These are phyloP conservation scores for Termitomyces heimii DNA, from an alignment of 768 basidiomycete genomes.

Conservation along the genomic window DNA sequence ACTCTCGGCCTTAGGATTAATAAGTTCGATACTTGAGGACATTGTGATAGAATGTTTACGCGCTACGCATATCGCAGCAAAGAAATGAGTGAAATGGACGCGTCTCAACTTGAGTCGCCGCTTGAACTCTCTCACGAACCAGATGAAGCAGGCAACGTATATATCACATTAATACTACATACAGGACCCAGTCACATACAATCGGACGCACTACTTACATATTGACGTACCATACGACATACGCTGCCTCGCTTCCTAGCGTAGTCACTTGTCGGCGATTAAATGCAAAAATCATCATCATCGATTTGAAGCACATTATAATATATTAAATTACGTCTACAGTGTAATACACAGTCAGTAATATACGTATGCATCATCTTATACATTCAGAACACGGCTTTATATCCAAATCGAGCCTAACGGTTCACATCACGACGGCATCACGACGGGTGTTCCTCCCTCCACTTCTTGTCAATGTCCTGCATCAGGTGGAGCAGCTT, in stretches of 20 bases:
- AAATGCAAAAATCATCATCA: not conserved
- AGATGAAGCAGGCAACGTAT: too few species aligned
- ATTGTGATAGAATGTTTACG: slow-evolving; percentile 24
- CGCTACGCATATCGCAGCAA: slow-evolving; percentile 18
- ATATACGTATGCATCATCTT: not conserved
- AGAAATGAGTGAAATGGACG: slow-evolving; percentile 14
- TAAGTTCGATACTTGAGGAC: slow-evolving; percentile 85
- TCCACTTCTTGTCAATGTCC: slow-evolving; percentile 41
- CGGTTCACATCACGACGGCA: slow-evolving; percentile 3
- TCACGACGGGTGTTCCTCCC: slow-evolving; percentile 20
- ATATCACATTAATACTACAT: too few species aligned
- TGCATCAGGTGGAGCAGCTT: slow-evolving; percentile 43
- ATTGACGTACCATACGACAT: too few species aligned
- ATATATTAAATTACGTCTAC: not conserved
- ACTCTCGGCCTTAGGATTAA: slow-evolving; percentile 96
- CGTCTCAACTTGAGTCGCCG: slow-evolving; percentile 21
- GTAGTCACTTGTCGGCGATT: too few species aligned
- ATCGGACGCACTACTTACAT: too few species aligned
- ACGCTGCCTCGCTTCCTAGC: too few species aligned
- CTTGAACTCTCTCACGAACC: slow-evolving; percentile 10
- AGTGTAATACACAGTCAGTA: not conserved
- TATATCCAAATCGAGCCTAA: not conserved
- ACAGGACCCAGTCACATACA: too few species aligned
- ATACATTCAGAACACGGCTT: not conserved
- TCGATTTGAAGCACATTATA: not conserved